Evolutionary conservation across 2,329 filamentous ascomycete genomes (phyloP).

Genomic region (Allantophomopsis lycopodina): DNA sequence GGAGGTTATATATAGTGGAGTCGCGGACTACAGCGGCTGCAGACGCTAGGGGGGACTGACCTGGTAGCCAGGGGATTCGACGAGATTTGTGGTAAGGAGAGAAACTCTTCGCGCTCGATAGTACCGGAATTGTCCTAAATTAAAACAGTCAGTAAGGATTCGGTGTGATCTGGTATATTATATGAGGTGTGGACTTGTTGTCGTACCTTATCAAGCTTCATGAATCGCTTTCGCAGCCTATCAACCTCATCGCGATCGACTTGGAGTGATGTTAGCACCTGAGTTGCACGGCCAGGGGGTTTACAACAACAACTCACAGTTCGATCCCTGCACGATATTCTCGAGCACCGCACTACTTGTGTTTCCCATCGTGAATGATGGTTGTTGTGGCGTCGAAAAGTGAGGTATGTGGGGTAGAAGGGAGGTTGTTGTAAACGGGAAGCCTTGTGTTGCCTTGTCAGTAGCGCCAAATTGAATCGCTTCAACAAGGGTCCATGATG

Average conservation of each 20-base stretch:
- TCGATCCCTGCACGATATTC: conserved; percentile 90
- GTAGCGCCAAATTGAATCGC: too few relatives aligned
- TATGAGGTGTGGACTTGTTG: background rate
- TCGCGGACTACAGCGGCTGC: background rate
- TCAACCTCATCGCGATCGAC: conserved; percentile 97
- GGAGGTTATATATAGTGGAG: background rate
- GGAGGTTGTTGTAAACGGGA: too few relatives aligned
- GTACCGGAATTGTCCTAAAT: conserved; percentile 92
- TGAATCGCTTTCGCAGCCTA: conserved; percentile 88
- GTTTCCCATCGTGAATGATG: conserved; percentile 43
- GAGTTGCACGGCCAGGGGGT: background rate
- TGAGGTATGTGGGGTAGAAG: too few relatives aligned
- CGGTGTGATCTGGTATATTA: background rate
- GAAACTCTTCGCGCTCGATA: conserved; percentile 96
- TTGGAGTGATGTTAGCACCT: conserved; percentile 22
- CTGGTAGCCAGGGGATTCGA: conserved; percentile 95
- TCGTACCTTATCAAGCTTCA: conserved; percentile 94
- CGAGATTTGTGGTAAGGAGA: conserved; percentile 91
- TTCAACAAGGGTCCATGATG: too few relatives aligned
- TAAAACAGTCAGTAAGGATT: background rate
- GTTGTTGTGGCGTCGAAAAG: too few relatives aligned
- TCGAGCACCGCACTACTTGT: conserved; percentile 68
- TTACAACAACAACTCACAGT: conserved; percentile 48
- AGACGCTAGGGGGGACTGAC: conserved; percentile 24
- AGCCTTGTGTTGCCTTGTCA: too few relatives aligned